Conservation (phyloP, 1,284 basidiomycete genomes). For the Sphagnurus paluster region DNA sequence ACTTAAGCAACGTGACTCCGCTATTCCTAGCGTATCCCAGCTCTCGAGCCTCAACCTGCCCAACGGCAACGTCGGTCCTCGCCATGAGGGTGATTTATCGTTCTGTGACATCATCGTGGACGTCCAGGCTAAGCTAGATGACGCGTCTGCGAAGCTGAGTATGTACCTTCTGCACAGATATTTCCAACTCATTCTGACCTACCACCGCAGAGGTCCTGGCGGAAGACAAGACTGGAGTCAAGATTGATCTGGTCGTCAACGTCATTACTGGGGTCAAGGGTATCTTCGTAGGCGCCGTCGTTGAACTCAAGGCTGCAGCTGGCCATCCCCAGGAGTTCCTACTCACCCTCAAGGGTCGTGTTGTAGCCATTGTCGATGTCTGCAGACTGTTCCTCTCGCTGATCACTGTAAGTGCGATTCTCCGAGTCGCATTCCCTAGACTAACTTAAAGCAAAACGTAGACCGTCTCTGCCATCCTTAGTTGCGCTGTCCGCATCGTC, state of each 20-base stretch:
- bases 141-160: conserved; percentile 2
- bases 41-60: background rate
- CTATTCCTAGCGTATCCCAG: too few relatives aligned
- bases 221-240: conserved; percentile 25
- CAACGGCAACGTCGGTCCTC: background rate
- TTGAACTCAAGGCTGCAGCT: conserved; percentile 8
- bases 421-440: background rate
- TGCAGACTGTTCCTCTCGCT: conserved; percentile 11
- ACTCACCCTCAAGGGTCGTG: conserved; percentile 9
- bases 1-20: too few relatives aligned
- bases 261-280: conserved; percentile 11
- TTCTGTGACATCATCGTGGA: conserved; percentile 13
- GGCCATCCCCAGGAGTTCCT: conserved; percentile 8
- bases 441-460: too few relatives aligned
- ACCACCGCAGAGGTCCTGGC: conserved; percentile 3
- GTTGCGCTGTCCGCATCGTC: conserved; percentile 34
- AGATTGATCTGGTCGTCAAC: conserved; percentile 10
- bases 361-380: conserved; percentile 12
- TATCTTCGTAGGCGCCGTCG: conserved; percentile 2
- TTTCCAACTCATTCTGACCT: background rate
- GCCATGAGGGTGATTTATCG: background rate
- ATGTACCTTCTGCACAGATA: background rate
- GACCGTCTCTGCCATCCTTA: conserved; percentile 36
- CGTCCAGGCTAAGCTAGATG: conserved; percentile 4
- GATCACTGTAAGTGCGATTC: conserved; percentile 14